phyloP scores from a whole-genome alignment of 1,284 basidiomycete genomes.

The Bondarzewia mesenterica region DNA sequence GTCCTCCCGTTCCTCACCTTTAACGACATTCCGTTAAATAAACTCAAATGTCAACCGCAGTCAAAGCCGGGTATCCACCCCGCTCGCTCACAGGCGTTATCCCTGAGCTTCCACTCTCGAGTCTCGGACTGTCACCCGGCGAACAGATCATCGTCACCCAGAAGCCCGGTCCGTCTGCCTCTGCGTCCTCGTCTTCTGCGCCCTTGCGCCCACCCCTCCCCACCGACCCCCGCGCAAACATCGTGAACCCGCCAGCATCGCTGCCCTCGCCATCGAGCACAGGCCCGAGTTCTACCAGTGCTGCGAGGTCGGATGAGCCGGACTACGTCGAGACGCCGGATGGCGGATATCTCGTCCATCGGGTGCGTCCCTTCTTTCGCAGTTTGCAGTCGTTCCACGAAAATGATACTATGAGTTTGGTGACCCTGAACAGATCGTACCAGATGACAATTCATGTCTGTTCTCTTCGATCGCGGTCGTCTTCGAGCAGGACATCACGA shows the following conservation, averaged over 20 bases:
- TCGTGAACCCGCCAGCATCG: conserved; percentile 2
- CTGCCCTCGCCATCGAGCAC: too few species aligned
- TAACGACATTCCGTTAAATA: conserved; percentile 1
- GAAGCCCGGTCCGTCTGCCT: conserved; percentile 19
- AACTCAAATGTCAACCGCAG: conserved; percentile 29
- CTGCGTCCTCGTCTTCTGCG: conserved; percentile 8
- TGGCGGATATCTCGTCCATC: conserved; percentile 60
- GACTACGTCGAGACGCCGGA: conserved; percentile 54
- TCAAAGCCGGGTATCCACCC: conserved; percentile 84
- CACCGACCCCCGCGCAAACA: conserved; percentile 5
- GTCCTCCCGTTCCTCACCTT: conserved; percentile 21
- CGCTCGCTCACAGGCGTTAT: conserved; percentile 52
- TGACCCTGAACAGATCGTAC: conserved; percentile 56
- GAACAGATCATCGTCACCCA: conserved; percentile 80
- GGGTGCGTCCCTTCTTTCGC: conserved; percentile 33
- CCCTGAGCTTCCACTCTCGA: conserved; percentile 64
- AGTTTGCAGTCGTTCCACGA: neutral
- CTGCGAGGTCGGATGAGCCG: conserved; percentile 28
- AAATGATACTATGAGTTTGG: conserved; percentile 3
- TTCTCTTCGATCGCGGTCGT: conserved; percentile 82
- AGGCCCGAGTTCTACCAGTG: neutral
- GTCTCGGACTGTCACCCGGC: conserved; percentile 67
- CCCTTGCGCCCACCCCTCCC: conserved; percentile 10
- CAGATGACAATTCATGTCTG: conserved; percentile 90
- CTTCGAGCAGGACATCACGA: conserved; percentile 72